Conservation (phyloP, 2,329 filamentous ascomycete genomes). For the Aspergillus niger region DNA sequence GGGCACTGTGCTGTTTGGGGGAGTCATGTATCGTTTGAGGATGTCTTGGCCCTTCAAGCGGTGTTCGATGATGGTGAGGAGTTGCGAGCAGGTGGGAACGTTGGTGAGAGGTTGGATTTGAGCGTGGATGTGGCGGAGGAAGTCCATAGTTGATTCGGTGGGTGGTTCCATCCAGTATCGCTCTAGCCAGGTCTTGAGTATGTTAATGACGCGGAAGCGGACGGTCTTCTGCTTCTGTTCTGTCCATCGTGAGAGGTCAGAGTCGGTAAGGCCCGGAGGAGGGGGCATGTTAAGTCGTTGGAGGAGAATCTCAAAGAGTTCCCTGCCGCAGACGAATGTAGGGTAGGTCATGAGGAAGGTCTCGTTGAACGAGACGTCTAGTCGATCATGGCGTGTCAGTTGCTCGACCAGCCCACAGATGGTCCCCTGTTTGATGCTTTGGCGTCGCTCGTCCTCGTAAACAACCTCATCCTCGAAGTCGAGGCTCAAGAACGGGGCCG, state of each 20-base stretch:
- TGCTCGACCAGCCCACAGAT: slow-evolving; percentile 88
- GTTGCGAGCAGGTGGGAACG: slow-evolving; percentile 79
- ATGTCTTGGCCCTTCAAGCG: slow-evolving; percentile 84
- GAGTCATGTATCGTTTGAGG: slow-evolving; percentile 84
- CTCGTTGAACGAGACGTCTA: slow-evolving; percentile 93
- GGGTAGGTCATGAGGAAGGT: slow-evolving; percentile 98
- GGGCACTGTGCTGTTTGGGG: slow-evolving; percentile 77
- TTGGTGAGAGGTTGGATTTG: slow-evolving; percentile 92
- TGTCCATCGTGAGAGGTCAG: slow-evolving; percentile 83
- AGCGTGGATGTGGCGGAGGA: slow-evolving; percentile 84
- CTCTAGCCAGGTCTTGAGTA: slow-evolving; percentile 97
- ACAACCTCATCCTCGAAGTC: slow-evolving; percentile 88
- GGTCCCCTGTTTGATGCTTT: slow-evolving; percentile 84
- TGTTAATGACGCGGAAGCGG: slow-evolving; percentile 93
- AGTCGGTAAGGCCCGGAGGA: slow-evolving; percentile 72
- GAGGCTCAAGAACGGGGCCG: slow-evolving; percentile 67
- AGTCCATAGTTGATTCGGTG: slow-evolving; percentile 78
- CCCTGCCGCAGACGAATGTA: slow-evolving; percentile 86
- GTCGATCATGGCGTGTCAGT: slow-evolving; percentile 89
- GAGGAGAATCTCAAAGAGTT: slow-evolving; percentile 89
- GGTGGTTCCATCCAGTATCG: slow-evolving; percentile 98
- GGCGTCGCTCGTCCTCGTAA: slow-evolving; percentile 77
- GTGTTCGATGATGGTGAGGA: slow-evolving; percentile 87
- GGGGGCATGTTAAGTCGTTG: slow-evolving; percentile 91
- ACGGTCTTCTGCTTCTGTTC: slow-evolving; percentile 96